Evolutionary conservation across 1,139 yeast species (phyloP).

Genomic region (Yamadazyma dendronema): DNA sequence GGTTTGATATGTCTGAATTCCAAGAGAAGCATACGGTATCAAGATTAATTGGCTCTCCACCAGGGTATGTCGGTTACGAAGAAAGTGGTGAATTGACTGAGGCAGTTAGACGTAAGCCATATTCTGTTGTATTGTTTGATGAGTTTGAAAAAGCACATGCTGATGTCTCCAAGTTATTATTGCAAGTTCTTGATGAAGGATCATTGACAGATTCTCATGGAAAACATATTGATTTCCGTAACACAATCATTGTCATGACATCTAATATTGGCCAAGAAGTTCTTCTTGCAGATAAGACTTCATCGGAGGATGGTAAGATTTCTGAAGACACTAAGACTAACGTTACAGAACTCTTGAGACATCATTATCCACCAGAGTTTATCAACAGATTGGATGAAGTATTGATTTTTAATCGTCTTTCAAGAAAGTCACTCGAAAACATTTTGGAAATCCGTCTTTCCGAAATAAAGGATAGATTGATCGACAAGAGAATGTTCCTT

Average conservation of each 20-base stretch:
- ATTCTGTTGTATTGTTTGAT: slow-evolving; percentile 87
- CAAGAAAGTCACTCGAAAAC: slow-evolving; percentile 65
- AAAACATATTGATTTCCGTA: slow-evolving; percentile 87
- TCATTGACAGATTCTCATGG: slow-evolving; percentile 93
- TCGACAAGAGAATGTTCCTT: slow-evolving; percentile 74
- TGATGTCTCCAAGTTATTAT: slow-evolving; percentile 80
- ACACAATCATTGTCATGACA: slow-evolving; percentile 95
- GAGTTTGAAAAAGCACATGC: slow-evolving; percentile 97
- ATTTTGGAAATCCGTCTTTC: slow-evolving; percentile 81
- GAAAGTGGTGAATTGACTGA: slow-evolving; percentile 95
- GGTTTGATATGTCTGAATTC: slow-evolving; percentile 97
- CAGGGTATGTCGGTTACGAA: slow-evolving; percentile 96
- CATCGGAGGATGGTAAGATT: slow-evolving; percentile 46
- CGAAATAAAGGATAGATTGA: slow-evolving; percentile 76
- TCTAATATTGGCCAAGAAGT: slow-evolving; percentile 95
- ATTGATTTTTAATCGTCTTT: slow-evolving; percentile 83
- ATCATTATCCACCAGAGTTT: slow-evolving; percentile 88
- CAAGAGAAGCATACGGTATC: slow-evolving; percentile 92
- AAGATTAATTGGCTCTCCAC: slow-evolving; percentile 94
- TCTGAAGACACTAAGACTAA: slow-evolving; percentile 48
- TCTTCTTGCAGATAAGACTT: slow-evolving; percentile 56
- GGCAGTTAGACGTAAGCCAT: slow-evolving; percentile 92
- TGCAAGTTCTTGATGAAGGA: slow-evolving; percentile 96
- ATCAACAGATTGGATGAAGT: slow-evolving; percentile 91
- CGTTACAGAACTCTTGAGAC: slow-evolving; percentile 67